These are phyloP conservation scores for Septoria petroselini DNA, from an alignment of 2,329 filamentous ascomycete genomes.

Conservation along the genomic window DNA sequence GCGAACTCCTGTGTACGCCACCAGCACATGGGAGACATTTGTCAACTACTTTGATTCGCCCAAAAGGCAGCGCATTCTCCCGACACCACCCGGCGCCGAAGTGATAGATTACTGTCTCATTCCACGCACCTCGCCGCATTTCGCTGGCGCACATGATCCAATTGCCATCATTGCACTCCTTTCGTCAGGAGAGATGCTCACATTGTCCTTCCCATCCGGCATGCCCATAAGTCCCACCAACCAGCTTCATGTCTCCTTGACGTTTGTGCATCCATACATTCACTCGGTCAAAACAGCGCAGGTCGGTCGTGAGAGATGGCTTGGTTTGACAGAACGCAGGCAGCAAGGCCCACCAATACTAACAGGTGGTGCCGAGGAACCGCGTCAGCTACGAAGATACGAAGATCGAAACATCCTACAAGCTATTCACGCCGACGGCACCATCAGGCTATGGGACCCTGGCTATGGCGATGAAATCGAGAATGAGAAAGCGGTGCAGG, in stretches of 20 bases:
- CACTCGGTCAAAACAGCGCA: slow-evolving; percentile 68
- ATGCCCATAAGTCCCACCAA: slow-evolving; percentile 90
- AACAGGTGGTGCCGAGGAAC: slow-evolving; percentile 72
- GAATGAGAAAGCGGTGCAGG: slow-evolving; percentile 75
- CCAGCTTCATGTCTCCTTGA: slow-evolving; percentile 81
- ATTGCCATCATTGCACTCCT: slow-evolving; percentile 78
- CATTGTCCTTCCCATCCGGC: slow-evolving; percentile 87
- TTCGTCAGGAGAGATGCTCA: slow-evolving; percentile 82
- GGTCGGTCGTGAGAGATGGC: slow-evolving; percentile 77
- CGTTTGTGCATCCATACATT: slow-evolving; percentile 87
- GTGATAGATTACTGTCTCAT: slow-evolving; percentile 79
- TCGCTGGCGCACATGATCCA: slow-evolving; percentile 82
- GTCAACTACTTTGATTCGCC: slow-evolving; percentile 73
- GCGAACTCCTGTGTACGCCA: slow-evolving; percentile 82
- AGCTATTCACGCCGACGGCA: slow-evolving; percentile 85
- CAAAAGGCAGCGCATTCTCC: slow-evolving; percentile 67
- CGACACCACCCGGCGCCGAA: slow-evolving; percentile 72
- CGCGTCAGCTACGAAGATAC: slow-evolving; percentile 68
- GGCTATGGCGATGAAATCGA: slow-evolving; percentile 92
- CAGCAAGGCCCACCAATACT: slow-evolving; percentile 74
- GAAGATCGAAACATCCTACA: slow-evolving; percentile 82
- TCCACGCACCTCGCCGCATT: slow-evolving; percentile 79
- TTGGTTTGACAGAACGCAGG: slow-evolving; percentile 83
- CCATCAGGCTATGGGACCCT: slow-evolving; percentile 86
- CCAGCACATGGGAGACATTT: slow-evolving; percentile 82